These are phyloP conservation scores for Termitomyces sp. DNA, from an alignment of 768 basidiomycete species.

Conservation along the genomic window DNA sequence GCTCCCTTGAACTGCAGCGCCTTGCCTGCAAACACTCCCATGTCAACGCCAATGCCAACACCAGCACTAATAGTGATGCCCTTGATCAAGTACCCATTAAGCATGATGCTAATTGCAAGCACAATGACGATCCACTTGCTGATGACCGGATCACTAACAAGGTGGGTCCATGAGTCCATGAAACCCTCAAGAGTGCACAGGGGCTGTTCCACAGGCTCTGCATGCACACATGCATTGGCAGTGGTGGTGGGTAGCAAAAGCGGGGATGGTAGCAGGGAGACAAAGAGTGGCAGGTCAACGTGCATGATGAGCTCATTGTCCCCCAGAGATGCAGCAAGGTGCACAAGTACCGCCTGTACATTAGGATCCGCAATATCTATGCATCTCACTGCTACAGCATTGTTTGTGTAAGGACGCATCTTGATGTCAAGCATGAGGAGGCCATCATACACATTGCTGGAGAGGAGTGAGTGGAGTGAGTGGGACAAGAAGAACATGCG, in stretches of 20 bases:
- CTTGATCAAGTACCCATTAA: constrained; percentile 93
- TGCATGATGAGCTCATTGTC: constrained; percentile 48
- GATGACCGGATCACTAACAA: constrained; percentile 91
- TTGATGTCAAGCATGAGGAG: constrained; percentile 30
- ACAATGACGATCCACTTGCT: constrained; percentile 93
- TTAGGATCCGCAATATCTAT: constrained; percentile 68
- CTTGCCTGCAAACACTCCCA: constrained; percentile 18
- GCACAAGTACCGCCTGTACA: constrained; percentile 47
- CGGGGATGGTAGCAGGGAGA: constrained; percentile 35
- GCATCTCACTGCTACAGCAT: constrained; percentile 32
- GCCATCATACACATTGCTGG: constrained; percentile 47
- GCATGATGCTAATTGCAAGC: constrained; percentile 76
- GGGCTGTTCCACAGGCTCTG: constrained; percentile 7
- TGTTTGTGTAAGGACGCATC: constrained; percentile 14
- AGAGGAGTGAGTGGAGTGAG: too few species aligned
- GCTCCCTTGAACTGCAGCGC: constrained; percentile 10
- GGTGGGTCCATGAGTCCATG: constrained; percentile 84
- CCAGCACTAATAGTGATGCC: constrained; percentile 62
- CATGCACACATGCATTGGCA: background rate
- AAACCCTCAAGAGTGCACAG: constrained; percentile 68
- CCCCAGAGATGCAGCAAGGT: constrained; percentile 3
- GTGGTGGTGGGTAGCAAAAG: constrained; percentile 4
- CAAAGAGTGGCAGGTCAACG: constrained; percentile 52
- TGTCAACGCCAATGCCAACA: constrained; percentile 15
- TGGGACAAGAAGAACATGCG: too few species aligned